Evolutionary conservation across 257 asterid genomes (phyloP).

Genomic region (Solanum chilense): DNA sequence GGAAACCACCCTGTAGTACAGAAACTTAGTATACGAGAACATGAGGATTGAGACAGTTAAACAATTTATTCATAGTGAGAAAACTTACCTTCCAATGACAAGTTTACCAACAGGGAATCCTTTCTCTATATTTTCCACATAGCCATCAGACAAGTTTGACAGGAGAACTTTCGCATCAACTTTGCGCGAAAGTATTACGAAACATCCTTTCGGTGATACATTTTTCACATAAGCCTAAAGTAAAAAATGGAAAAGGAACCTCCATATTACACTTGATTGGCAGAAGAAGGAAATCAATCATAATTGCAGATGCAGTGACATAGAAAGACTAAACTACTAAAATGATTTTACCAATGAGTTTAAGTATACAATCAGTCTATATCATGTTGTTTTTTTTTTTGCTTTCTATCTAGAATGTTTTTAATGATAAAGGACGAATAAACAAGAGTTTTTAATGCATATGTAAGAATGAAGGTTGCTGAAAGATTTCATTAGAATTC

Average conservation of each 20-base stretch:
- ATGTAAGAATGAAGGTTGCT: not conserved
- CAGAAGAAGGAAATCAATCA: not conserved
- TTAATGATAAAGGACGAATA: not conserved
- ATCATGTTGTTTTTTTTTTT: not conserved
- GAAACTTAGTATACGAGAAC: conserved; percentile 14
- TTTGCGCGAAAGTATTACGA: conserved; percentile 71
- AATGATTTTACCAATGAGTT: not conserved
- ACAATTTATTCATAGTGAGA: not conserved
- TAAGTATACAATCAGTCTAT: not conserved
- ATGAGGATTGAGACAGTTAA: not conserved
- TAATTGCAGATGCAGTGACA: not conserved
- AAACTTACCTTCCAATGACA: conserved; percentile 68
- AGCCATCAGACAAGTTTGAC: conserved; percentile 72
- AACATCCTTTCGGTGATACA: conserved; percentile 74
- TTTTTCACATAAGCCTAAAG: conserved; percentile 80
- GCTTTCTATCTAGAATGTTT: not conserved
- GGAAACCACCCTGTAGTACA: conserved; percentile 57
- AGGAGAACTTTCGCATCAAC: conserved; percentile 77
- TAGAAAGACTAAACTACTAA: not conserved
- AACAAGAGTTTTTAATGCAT: not conserved
- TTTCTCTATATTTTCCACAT: conserved; percentile 55
- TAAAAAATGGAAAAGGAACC: not conserved
- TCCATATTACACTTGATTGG: not conserved
- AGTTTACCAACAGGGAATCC: conserved; percentile 81
- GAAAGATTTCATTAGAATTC: not conserved